Percentiles rank a stretch among this genome's conserved stretches.
These are phyloP conservation scores for Fusarium lateritium DNA, from an alignment of 2,329 filamentous ascomycete species.

Conservation along the genomic window DNA sequence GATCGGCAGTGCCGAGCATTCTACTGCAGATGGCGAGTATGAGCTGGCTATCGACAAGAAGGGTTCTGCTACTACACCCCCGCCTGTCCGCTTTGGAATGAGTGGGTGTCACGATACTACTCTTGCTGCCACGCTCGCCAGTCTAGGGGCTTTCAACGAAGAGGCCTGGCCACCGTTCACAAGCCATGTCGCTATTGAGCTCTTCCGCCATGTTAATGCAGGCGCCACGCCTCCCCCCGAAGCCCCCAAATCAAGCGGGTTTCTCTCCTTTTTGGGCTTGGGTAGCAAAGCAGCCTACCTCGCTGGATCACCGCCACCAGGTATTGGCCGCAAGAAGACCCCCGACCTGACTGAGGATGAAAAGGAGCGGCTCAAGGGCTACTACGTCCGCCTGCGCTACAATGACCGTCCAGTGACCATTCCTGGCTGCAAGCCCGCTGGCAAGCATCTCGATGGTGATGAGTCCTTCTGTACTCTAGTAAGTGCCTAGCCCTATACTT, in stretches of 20 bases:
- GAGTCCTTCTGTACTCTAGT: slow-evolving; percentile 92
- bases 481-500: slow-evolving; percentile 52
- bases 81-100: slow-evolving; percentile 79
- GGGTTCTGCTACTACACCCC: slow-evolving; percentile 51
- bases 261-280: slow-evolving; percentile 49
- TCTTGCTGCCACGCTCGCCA: slow-evolving; percentile 82
- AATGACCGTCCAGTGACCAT: slow-evolving; percentile 88
- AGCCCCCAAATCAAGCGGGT: slow-evolving; percentile 34
- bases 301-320: slow-evolving; percentile 54
- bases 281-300: slow-evolving; percentile 25
- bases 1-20: slow-evolving; percentile 74
- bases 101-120: slow-evolving; percentile 96
- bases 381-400: slow-evolving; percentile 92
- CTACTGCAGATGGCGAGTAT: slow-evolving; percentile 67
- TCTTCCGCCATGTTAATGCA: slow-evolving; percentile 75
- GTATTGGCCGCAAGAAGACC: slow-evolving; percentile 73
- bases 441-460: slow-evolving; percentile 89
- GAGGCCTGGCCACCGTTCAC: slow-evolving; percentile 93
- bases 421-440: slow-evolving; percentile 81
- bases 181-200: slow-evolving; percentile 89
- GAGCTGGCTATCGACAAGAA: slow-evolving; percentile 58
- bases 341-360: slow-evolving; percentile 70
- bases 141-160: slow-evolving; percentile 82
- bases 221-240: slow-evolving; percentile 29
- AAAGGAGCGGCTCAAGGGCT: slow-evolving; percentile 74